Conservation (phyloP, 116 monocot genomes). For the Cymodocea nodosa region DNA sequence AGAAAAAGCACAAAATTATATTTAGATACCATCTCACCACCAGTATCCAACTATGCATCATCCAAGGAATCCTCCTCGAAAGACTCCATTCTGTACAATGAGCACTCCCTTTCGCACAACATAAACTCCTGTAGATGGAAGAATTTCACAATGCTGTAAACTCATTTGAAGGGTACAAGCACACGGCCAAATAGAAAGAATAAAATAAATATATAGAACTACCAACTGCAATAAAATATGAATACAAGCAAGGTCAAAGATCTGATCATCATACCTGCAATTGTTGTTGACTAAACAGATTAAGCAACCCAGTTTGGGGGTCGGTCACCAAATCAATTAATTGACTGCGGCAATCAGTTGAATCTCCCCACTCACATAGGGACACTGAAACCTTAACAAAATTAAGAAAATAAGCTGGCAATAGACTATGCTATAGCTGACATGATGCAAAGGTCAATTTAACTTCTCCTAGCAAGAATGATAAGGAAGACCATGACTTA, state of each 20-base stretch:
- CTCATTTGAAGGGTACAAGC: not conserved
- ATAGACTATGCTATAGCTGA: not conserved
- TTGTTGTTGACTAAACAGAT: conserved; percentile 86
- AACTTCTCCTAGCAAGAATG: too few relatives aligned
- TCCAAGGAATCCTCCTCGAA: conserved; percentile 28
- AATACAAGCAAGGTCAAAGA: not conserved
- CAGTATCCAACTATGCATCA: not conserved
- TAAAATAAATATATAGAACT: not conserved
- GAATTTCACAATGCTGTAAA: not conserved
- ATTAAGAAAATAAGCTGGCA: conserved; percentile 1
- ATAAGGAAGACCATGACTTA: conserved; percentile 6
- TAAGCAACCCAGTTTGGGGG: conserved; percentile 29
- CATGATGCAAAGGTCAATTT: not conserved
- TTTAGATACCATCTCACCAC: not conserved
- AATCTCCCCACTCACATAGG: conserved; percentile 59
- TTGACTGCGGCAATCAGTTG: conserved; percentile 35
- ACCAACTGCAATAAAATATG: not conserved
- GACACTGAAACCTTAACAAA: conserved; percentile 52
- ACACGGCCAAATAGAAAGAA: not conserved
- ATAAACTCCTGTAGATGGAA: conserved; percentile 70
- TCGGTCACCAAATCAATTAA: conserved; percentile 76
- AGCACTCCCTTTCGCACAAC: conserved; percentile 69
- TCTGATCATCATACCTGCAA: conserved; percentile 42
- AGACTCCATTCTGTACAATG: conserved; percentile 53
- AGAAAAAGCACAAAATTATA: too few relatives aligned